Evolutionary conservation across 768 basidiomycete species (phyloP).

Genomic region (Boletus sensibilis): DNA sequence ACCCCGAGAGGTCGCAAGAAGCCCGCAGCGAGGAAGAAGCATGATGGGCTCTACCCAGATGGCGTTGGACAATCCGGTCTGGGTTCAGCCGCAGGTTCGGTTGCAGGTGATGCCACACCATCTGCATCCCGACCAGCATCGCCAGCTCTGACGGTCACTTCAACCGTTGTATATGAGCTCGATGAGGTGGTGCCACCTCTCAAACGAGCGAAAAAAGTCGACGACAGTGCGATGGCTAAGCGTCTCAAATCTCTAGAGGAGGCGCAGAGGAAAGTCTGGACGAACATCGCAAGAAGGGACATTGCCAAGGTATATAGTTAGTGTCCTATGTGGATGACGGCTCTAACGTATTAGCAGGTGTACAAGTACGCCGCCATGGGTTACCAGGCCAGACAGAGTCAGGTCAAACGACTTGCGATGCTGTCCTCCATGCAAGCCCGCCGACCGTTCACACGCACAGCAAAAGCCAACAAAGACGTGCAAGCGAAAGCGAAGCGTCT

Average conservation of each 20-base stretch:
- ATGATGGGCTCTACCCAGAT: conserved; percentile 50
- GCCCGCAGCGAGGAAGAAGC: conserved; percentile 54
- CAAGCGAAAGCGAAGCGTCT: conserved; percentile 84
- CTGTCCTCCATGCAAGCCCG: conserved; percentile 76
- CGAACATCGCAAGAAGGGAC: conserved; percentile 80
- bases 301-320: conserved; percentile 63
- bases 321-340: neutral
- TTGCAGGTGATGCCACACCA: conserved; percentile 71
- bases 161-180: conserved; percentile 68
- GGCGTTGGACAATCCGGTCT: conserved; percentile 47
- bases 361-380: conserved; percentile 74
- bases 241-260: conserved; percentile 79
- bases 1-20: conserved; percentile 57
- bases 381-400: conserved; percentile 62
- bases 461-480: conserved; percentile 77
- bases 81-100: conserved; percentile 47
- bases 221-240: conserved; percentile 68
- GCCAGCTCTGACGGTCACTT: conserved; percentile 52
- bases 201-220: conserved; percentile 75
- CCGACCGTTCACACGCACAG: conserved; percentile 67
- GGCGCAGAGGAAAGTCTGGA: conserved; percentile 86
- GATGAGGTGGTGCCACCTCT: conserved; percentile 68
- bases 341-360: conserved; percentile 47
- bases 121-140: conserved; percentile 68
- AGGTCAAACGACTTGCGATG: conserved; percentile 74